These are phyloP conservation scores for Marasmius tenuissimus DNA, from an alignment of 1,284 basidiomycete genomes.

Conservation along the genomic window DNA sequence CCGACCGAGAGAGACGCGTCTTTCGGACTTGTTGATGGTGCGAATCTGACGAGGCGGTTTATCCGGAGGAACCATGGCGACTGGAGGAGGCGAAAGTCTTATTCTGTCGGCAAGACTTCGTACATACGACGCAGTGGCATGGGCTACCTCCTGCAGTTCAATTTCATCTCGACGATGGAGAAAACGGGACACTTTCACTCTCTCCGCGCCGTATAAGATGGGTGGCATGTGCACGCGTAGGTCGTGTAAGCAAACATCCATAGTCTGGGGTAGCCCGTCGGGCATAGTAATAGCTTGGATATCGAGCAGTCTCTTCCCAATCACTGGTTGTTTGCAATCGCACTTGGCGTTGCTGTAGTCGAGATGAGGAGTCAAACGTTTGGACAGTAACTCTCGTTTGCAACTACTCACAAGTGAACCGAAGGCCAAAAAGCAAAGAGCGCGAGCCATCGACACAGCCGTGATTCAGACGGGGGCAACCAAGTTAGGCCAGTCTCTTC, in stretches of 20 bases:
- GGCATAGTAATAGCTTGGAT: background rate
- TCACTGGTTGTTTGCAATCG: background rate
- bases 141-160: background rate
- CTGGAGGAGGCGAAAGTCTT: background rate
- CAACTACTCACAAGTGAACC: background rate
- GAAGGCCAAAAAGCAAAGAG: background rate
- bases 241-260: background rate
- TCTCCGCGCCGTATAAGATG: background rate
- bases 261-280: background rate
- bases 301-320: background rate
- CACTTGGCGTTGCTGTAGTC: background rate
- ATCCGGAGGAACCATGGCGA: no score
- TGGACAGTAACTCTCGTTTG: background rate
- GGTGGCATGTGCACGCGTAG: background rate
- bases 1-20: no score
- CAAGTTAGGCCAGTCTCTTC: background rate
- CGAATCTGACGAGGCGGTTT: no score
- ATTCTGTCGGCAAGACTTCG: background rate
- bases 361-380: background rate
- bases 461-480: background rate
- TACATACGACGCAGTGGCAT: background rate
- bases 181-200: background rate
- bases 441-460: background rate
- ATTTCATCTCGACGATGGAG: background rate
- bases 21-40: no score